Percentiles rank a stretch among this genome's conserved stretches.
These are phyloP conservation scores for Rhizophlyctis rosea DNA, from an alignment of 192 early-diverging fungal genomes.

Conservation along the genomic window DNA sequence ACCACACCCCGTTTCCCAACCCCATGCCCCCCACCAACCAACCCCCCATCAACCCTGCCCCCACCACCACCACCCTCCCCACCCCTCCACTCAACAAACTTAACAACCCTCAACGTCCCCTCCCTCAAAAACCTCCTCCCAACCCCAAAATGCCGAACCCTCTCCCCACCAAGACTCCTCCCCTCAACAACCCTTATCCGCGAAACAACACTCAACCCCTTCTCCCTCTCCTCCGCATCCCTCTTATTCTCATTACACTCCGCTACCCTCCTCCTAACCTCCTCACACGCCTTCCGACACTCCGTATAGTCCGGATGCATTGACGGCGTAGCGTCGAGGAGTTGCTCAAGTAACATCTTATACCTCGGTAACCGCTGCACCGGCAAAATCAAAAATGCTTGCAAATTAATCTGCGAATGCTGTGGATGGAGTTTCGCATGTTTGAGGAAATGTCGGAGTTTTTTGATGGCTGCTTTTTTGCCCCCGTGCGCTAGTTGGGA, in stretches of 20 bases:
- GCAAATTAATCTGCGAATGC: conserved; percentile 77
- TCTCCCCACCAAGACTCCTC: not conserved
- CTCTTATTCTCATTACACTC: conserved; percentile 87
- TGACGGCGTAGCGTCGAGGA: conserved; percentile 72
- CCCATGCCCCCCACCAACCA: not conserved
- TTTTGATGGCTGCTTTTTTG: conserved; percentile 31
- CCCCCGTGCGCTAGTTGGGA: conserved; percentile 1
- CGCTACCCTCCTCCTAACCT: conserved; percentile 64
- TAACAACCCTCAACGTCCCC: conserved; percentile 28
- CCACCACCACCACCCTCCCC: too few species aligned
- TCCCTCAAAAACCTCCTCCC: conserved; percentile 26
- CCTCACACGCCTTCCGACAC: conserved; percentile 61
- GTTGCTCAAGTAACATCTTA: conserved; percentile 78
- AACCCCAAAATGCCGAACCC: not conserved
- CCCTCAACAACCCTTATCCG: conserved; percentile 11
- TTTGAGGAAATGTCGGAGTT: conserved; percentile 43
- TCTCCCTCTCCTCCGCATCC: conserved; percentile 52
- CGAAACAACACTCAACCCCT: conserved; percentile 26
- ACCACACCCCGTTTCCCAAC: not conserved
- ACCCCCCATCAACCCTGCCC: not conserved
- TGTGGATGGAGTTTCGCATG: conserved; percentile 46
- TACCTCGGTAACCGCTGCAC: conserved; percentile 95
- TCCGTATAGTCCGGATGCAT: conserved; percentile 76
- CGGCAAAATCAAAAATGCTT: conserved; percentile 83
- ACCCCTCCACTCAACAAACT: conserved; percentile 29